Evolutionary conservation across 108 stramenopile species (phyloP), one percentile per base, ranked within the genome.

Genomic region (Fistulifera pelliculosa): DNA sequence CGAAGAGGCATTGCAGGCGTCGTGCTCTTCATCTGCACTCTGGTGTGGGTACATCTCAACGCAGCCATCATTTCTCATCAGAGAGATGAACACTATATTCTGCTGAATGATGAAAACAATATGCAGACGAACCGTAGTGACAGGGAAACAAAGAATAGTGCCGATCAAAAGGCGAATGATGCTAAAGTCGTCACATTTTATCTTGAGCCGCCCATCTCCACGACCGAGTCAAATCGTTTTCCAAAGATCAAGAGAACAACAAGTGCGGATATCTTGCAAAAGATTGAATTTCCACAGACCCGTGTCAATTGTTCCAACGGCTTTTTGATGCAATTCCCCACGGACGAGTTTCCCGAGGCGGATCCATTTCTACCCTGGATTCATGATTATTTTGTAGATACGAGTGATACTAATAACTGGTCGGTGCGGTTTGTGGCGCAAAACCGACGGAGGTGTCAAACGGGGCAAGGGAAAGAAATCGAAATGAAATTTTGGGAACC

Each of bases 331-430:
- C 50, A 22, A 15, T 64, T 79, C 11, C 79, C 79, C n/a, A 73
- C 73, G 14, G 76, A 79, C 64, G 70, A 79, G 13, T 79, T 71
- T 52, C 76, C 75, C 8, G 44, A 66, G 0, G 47, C 13, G 13
- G 81, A 83, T 52, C 75, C 81, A 10, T 83, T 70, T 49, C 61
- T 83, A 10, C 81, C 81, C 22, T 83, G 81, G 81, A 78, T 83
- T 50, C 81, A 83, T 41, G 81, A 83, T 48, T 43, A 77, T 26
- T 79, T 79, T 56, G 48, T 62, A 25, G 31, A 35, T 35, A 35
- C 31, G 31, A 35, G 31, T 35, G 8, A 6, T 35, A 8, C 6
- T 35, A 60, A 43, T 1, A 38, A 64, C 38, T 54, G 22, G 14
- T 1, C 17, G 13, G 61, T 83, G 4, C 19, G 71, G 8, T 44